Percentiles rank a stretch among this genome's conserved stretches.
These are phyloP conservation scores for Globisporangium spinosum DNA, from an alignment of 352 stramenopile species.

Conservation along the genomic window DNA sequence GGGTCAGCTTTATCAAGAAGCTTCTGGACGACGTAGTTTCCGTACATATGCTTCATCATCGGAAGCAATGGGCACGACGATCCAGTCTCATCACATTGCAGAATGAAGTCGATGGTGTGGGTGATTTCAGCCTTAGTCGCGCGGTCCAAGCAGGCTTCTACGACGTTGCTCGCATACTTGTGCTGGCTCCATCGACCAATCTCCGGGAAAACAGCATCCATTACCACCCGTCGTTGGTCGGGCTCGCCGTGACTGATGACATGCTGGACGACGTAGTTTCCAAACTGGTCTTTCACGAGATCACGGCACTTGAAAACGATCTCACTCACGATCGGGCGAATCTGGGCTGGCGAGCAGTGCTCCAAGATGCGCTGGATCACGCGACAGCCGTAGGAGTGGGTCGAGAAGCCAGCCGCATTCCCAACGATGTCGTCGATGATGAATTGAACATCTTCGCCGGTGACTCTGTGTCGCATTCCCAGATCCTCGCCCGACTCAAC, in stretches of 20 bases:
- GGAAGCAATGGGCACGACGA: conserved; percentile 77
- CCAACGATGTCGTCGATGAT: conserved; percentile 95
- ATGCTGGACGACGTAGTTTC: conserved; percentile 99
- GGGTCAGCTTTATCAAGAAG: conserved; percentile 90
- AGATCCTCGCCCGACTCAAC: conserved; percentile 19
- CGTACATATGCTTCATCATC: conserved; percentile 96
- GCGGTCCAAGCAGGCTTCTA: conserved; percentile 92
- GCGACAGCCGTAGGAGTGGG: conserved; percentile 97
- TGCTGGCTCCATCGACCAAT: conserved; percentile 91
- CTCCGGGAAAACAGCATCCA: conserved; percentile 83
- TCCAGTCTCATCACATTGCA: conserved; percentile 71
- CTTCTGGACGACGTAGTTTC: conserved; percentile 97
- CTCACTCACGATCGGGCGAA: conserved; percentile 91
- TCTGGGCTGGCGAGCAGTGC: conserved; percentile 90
- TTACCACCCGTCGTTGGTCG: conserved; percentile 77
- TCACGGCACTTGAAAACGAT: conserved; percentile 90
- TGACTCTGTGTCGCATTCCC: conserved; percentile 33
- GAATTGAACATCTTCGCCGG: conserved; percentile 93
- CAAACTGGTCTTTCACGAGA: conserved; percentile 95
- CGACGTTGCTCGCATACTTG: conserved; percentile 96
- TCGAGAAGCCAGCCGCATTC: conserved; percentile 89
- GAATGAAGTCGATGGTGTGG: conserved; percentile 74
- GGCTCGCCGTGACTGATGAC: conserved; percentile 92
- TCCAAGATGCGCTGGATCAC: conserved; percentile 98
- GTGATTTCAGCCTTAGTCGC: conserved; percentile 79